phyloP scores from a whole-genome alignment of 1,284 basidiomycete species.

The Ceratobasidium sp. region DNA sequence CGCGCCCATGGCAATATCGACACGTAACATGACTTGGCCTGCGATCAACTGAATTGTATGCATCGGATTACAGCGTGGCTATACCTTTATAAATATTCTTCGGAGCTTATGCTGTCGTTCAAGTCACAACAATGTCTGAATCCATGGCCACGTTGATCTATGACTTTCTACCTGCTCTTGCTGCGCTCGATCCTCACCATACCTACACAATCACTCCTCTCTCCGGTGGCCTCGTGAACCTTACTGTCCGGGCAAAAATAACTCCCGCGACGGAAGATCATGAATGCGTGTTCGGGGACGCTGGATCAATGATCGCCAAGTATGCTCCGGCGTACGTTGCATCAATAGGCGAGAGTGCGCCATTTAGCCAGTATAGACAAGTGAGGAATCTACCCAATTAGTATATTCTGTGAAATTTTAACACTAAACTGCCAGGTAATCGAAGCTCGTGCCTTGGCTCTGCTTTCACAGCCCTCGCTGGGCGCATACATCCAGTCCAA shows the following conservation, averaged over 20 bases:
- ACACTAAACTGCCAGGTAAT: not conserved
- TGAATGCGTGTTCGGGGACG: constrained; percentile 1
- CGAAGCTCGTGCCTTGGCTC: constrained; percentile 17
- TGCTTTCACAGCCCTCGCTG: not conserved
- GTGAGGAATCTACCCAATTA: not conserved
- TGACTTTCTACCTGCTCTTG: constrained; percentile 5
- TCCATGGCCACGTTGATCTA: not conserved
- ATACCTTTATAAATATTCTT: no score
- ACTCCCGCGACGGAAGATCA: constrained; percentile 3
- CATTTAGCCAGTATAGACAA: constrained; percentile 28
- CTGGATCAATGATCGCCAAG: constrained; percentile 13
- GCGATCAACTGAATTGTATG: no score
- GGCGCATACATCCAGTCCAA: constrained; percentile 22
- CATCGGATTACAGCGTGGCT: no score
- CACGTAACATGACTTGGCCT: not conserved
- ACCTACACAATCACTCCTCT: not conserved
- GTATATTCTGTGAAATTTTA: not conserved
- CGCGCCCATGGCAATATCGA: no score
- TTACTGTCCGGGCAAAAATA: constrained; percentile 2
- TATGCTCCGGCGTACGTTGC: constrained; percentile 25
- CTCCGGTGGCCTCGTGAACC: constrained; percentile 11
- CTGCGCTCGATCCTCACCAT: constrained; percentile 26
- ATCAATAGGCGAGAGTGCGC: constrained; percentile 13
- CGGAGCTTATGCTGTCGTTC: no score
- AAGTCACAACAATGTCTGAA: no score